Percentiles rank a stretch among this genome's conserved stretches.
Evolutionary conservation across 306 rosid species (phyloP).

Genomic region (Quercus glauca): DNA sequence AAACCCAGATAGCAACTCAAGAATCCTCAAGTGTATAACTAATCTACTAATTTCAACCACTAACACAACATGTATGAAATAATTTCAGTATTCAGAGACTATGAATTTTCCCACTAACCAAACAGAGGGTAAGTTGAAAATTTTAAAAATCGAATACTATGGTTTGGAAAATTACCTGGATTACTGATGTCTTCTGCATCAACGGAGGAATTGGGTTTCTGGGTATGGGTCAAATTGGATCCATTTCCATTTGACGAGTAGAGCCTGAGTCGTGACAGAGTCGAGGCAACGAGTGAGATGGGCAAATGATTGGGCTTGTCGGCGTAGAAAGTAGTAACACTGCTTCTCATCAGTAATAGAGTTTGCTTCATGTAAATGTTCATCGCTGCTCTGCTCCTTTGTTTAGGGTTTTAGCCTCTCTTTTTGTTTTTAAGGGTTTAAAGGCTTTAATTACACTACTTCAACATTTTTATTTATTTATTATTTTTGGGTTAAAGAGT

Average conservation of each 20-base stretch:
- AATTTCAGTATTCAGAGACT: no score
- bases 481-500: no score
- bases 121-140: not conserved
- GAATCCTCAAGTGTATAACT: no score
- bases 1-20: no score
- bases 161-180: constrained; percentile 25
- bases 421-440: no score
- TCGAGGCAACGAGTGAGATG: constrained; percentile 21
- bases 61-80: no score
- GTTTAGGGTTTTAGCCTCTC: constrained; percentile 3
- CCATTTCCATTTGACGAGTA: constrained; percentile 20
- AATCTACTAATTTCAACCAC: no score
- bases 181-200: constrained; percentile 24
- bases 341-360: constrained; percentile 28
- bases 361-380: constrained; percentile 28
- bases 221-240: not conserved
- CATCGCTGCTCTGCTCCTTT: no score
- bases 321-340: constrained; percentile 21
- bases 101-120: not conserved
- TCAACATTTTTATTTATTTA: no score
- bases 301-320: constrained; percentile 35
- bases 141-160: not conserved
- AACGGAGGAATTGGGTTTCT: constrained; percentile 15
- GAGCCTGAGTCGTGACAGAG: constrained; percentile 28
- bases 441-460: no score